Base-by-base conservation (phyloP, 1,284 basidiomycete genomes). In the Rhodotorula sp. region DNA sequence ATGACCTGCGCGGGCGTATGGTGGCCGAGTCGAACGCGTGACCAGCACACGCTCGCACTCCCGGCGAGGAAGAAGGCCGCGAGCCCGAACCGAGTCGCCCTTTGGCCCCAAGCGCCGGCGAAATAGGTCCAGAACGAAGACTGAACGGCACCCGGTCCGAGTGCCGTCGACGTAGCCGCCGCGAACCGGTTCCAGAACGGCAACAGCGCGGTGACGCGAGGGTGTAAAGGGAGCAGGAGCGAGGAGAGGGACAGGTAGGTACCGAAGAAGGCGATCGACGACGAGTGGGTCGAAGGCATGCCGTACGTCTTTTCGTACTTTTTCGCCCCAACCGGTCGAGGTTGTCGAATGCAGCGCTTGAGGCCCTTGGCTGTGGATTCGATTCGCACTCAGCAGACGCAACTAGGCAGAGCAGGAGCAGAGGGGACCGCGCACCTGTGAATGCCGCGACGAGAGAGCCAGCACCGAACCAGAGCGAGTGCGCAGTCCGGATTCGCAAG, bases 211-310 rank as follows among this genome's bases (percentile, higher is more conserved):
- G 72, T 72, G 48, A 78, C 68, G 46, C 75, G 72, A 15, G 73
- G 71, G 61, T 80, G 77, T 14, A 77, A 67, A 0, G 76, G 75
- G 46, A 79, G 70, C 37, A 75, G 65, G 62, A 78, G 60, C 33
- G 73, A 73, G 24, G 69, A 75, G 30, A 80, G 74, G 22, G 73
- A 74, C 46, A 80, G 71, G 68, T 80, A 80, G 62, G 73, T 68
- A 8, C 76, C 79, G 65, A 79, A 77, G 69, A 79, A 80, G 53
- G 77, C 69, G 61, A 79, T 78, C 7, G 77, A 75, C 44, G 75
- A 77, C 24, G 78, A 79, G 67, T 80, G 79, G 5, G 79, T 80
- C n/a, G 77, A 78, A n/a, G 79, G 79, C 79, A 80, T 80, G 51
- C 79, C 79, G 65, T 79, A 79, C 6, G 75, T 74, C 45, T 64